Conservation (phyloP, 345 rosid species). For the Viola odorata region DNA sequence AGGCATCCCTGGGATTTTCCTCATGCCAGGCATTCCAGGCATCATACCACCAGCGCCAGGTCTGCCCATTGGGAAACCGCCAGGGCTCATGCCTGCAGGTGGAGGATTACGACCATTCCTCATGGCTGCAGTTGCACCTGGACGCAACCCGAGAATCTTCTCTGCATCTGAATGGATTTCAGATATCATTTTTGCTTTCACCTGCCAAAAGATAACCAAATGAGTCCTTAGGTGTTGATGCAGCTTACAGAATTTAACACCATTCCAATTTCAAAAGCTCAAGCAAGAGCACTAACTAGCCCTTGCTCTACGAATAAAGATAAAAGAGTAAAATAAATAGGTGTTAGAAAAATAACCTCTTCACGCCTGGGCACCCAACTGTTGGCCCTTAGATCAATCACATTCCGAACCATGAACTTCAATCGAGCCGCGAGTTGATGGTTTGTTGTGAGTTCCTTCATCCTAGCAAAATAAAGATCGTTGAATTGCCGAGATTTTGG, state of each 20-base stretch:
- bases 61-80: conserved; percentile 50
- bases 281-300: no score
- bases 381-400: conserved; percentile 63
- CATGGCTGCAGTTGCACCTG: conserved; percentile 77
- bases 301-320: not conserved
- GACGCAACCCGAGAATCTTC: conserved; percentile 75
- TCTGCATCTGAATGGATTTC: conserved; percentile 89
- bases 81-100: conserved; percentile 43
- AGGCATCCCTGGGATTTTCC: conserved; percentile 89
- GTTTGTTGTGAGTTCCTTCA: conserved; percentile 57
- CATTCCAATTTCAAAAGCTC: not conserved
- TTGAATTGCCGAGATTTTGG: conserved; percentile 54
- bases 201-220: conserved; percentile 31
- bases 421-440: conserved; percentile 54
- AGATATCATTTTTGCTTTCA: conserved; percentile 76
- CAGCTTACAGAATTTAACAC: not conserved
- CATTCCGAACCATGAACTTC: conserved; percentile 74
- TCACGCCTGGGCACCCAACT: conserved; percentile 88
- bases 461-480: conserved; percentile 47
- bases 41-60: conserved; percentile 92
- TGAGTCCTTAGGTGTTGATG: not conserved
- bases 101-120: conserved; percentile 46
- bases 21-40: conserved; percentile 90
- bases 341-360: conserved; percentile 42
- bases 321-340: not conserved